These are phyloP conservation scores for Saprolegnia diclina DNA, from an alignment of 352 stramenopile genomes.

Conservation along the genomic window DNA sequence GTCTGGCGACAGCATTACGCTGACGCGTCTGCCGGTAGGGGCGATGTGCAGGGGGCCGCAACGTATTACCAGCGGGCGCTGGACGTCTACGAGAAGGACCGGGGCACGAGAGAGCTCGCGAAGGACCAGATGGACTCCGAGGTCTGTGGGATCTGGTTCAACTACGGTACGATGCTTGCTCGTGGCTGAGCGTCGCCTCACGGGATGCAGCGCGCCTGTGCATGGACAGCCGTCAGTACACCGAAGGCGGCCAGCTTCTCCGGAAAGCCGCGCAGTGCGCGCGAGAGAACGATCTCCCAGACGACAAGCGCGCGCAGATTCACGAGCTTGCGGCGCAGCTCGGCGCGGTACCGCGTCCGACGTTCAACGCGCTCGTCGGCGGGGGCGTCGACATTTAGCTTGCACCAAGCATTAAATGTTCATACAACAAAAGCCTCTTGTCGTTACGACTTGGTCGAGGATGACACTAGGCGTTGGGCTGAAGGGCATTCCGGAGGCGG, in stretches of 20 bases:
- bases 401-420: too few species aligned
- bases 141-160: conserved; percentile 25
- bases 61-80: conserved; percentile 15
- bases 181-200: background rate
- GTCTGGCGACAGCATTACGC: conserved; percentile 6
- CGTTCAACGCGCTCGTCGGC: background rate
- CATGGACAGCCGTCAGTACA: background rate
- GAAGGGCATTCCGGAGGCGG: conserved; percentile 24
- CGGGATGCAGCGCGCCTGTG: conserved; percentile 13
- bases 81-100: conserved; percentile 11
- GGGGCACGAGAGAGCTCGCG: background rate
- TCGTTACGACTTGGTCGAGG: background rate
- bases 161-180: conserved; percentile 10
- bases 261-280: background rate
- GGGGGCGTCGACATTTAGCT: too few species aligned
- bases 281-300: conserved; percentile 7
- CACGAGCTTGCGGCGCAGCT: background rate
- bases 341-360: background rate
- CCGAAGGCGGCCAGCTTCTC: background rate
- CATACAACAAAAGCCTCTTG: too few species aligned
- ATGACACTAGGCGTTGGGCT: background rate
- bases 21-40: background rate
- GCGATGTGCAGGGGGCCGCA: background rate
- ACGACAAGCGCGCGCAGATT: background rate
- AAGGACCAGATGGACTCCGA: conserved; percentile 18